phyloP scores from a whole-genome alignment of 768 basidiomycete species.

The Dacryopinax spathularia region DNA sequence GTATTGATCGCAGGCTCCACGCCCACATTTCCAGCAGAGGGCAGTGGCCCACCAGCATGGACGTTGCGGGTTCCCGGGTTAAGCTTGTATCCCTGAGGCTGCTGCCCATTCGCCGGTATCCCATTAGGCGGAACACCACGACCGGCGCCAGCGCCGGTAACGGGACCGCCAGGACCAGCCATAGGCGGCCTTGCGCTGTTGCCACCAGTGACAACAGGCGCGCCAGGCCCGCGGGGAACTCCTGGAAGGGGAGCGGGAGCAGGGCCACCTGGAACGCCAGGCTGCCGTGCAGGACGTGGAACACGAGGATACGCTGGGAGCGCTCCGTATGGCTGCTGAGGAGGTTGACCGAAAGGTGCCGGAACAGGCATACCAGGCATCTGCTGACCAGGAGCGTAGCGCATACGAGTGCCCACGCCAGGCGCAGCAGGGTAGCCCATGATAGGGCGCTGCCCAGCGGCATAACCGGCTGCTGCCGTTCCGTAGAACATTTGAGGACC shows the following conservation, averaged over 20 bases:
- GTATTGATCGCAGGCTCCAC: slow-evolving; percentile 47
- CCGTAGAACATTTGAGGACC: slow-evolving; percentile 73
- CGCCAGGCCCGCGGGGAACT: slow-evolving; percentile 35
- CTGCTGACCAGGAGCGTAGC: slow-evolving; percentile 61
- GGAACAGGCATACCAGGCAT: slow-evolving; percentile 66
- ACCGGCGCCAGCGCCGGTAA: slow-evolving; percentile 30
- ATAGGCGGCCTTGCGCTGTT: slow-evolving; percentile 36
- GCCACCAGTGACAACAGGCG: slow-evolving; percentile 46
- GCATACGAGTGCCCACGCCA: slow-evolving; percentile 62
- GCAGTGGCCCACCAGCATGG: slow-evolving; percentile 13
- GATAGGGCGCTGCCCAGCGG: slow-evolving; percentile 61
- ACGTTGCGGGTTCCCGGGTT: slow-evolving; percentile 21
- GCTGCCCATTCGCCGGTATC: slow-evolving; percentile 15
- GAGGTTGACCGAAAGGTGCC: slow-evolving; percentile 43
- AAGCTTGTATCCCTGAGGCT: slow-evolving; percentile 27
- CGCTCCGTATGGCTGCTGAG: slow-evolving; percentile 44
- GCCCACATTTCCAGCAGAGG: slow-evolving; percentile 34
- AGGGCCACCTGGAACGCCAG: slow-evolving; percentile 40
- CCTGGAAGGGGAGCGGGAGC: slow-evolving; percentile 34
- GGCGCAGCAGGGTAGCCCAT: slow-evolving; percentile 63
- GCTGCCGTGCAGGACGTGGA: slow-evolving; percentile 46
- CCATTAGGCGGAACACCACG: slow-evolving; percentile 35
- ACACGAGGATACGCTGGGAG: slow-evolving; percentile 32
- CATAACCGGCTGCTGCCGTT: slow-evolving; percentile 61
- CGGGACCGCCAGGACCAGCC: slow-evolving; percentile 17